phyloP scores from a whole-genome alignment of 306 rosid species.

The Quercus dentata region DNA sequence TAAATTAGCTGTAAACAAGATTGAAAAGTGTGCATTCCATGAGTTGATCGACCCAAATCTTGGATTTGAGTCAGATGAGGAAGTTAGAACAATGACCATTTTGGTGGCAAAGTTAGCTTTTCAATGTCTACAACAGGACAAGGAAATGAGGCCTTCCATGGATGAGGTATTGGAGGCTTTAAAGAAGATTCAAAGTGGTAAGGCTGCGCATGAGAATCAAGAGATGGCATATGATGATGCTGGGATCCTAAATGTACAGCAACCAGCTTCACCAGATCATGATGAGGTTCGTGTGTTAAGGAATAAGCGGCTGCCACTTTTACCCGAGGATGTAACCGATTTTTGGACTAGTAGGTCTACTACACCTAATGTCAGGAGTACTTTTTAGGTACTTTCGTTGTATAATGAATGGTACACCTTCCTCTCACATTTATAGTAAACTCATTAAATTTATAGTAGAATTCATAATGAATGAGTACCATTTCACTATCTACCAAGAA shows the following conservation, averaged over 20 bases:
- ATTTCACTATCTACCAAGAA: rapidly evolving
- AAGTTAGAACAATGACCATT: too few relatives aligned
- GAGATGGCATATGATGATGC: conserved; percentile 3
- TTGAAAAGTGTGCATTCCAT: too few relatives aligned
- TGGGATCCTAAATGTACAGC: background rate
- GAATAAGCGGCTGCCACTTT: conserved; percentile 22
- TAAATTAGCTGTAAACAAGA: too few relatives aligned
- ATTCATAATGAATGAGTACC: rapidly evolving
- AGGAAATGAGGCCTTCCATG: conserved; percentile 70
- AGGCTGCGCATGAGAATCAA: conserved; percentile 18
- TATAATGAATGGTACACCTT: rapidly evolving
- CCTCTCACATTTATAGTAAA: rapidly evolving
- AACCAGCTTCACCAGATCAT: conserved; percentile 38
- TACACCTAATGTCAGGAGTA: conserved; percentile 33
- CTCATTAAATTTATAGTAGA: rapidly evolving
- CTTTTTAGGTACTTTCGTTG: rapidly evolving
- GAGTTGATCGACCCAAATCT: too few relatives aligned
- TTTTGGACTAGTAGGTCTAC: conserved; percentile 37
- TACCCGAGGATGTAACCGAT: conserved; percentile 38
- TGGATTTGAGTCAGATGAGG: too few relatives aligned
- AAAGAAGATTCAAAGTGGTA: conserved; percentile 35
- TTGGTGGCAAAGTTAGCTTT: conserved; percentile 62
- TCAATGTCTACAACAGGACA: conserved; percentile 62
- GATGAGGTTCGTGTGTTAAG: conserved; percentile 28
- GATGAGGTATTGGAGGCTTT: conserved; percentile 47